Evolutionary conservation across 2,329 filamentous ascomycete genomes (phyloP).

Genomic region (Nothomitra cinnamomea): DNA sequence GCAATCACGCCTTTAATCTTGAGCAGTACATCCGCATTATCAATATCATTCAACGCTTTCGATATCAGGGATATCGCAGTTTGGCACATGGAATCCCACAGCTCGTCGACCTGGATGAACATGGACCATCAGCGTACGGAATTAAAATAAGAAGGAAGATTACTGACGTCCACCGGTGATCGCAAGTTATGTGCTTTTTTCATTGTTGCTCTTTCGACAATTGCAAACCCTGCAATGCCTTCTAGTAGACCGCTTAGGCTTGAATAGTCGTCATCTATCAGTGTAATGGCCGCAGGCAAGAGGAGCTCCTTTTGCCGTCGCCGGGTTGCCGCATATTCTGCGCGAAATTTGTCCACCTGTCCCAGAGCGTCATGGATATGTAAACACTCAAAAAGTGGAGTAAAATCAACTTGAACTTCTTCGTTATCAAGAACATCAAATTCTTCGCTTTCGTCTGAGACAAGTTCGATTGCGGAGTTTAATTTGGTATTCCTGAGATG

Average conservation of each 20-base stretch:
- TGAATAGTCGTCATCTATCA: conserved; percentile 67
- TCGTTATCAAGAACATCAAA: conserved; percentile 94
- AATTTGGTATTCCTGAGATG: conserved; percentile 73
- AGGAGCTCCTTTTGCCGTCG: conserved; percentile 83
- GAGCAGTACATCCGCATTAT: conserved; percentile 75
- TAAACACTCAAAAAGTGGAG: conserved; percentile 80
- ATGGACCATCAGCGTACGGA: not conserved
- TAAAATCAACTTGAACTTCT: conserved; percentile 86
- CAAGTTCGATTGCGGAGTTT: conserved; percentile 89
- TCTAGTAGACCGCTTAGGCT: conserved; percentile 83
- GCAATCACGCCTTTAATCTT: conserved; percentile 89
- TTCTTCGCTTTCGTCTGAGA: conserved; percentile 88
- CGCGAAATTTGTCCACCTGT: conserved; percentile 76
- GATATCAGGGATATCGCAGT: conserved; percentile 68
- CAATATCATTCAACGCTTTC: conserved; percentile 60
- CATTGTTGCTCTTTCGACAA: conserved; percentile 91
- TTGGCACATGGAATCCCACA: conserved; percentile 97
- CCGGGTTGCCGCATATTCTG: conserved; percentile 82
- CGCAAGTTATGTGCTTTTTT: conserved; percentile 69
- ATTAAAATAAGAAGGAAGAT: not conserved
- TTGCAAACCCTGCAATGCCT: conserved; percentile 88
- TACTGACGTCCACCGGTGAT: conserved; percentile 58
- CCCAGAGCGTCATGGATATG: conserved; percentile 94
- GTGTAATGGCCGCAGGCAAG: conserved; percentile 55
- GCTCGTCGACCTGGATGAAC: conserved; percentile 59